Evolutionary conservation across 148 eudicot species (phyloP).

Genomic region (Spergularia marina): DNA sequence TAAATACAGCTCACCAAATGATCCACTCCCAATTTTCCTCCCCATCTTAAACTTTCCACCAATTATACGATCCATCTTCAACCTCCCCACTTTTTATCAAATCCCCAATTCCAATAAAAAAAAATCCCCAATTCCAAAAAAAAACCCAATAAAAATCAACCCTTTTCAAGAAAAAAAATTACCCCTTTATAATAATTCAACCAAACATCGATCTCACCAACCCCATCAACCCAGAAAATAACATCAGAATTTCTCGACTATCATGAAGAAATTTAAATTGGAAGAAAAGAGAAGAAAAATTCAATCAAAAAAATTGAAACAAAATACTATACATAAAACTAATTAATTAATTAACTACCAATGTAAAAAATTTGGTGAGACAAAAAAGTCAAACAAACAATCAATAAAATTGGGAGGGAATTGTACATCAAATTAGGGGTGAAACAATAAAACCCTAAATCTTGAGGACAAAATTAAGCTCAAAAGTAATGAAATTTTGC

Average conservation of each 20-base stretch:
- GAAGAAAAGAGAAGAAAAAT: constrained; percentile 8
- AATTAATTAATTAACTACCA: neutral
- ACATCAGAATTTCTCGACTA: neutral
- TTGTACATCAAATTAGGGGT: constrained; percentile 12
- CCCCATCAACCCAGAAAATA: constrained; percentile 9
- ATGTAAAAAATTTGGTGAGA: no score
- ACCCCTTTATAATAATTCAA: constrained; percentile 10
- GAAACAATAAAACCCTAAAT: constrained; percentile 30
- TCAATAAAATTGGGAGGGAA: no score
- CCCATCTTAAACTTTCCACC: constrained; percentile 81
- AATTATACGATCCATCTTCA: constrained; percentile 68
- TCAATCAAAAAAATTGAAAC: constrained; percentile 14
- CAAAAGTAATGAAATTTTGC: neutral
- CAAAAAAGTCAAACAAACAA: no score
- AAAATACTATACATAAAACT: constrained; percentile 21
- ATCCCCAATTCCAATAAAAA: constrained; percentile 11
- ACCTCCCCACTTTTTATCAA: neutral
- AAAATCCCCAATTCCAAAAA: constrained; percentile 13
- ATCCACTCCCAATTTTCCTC: constrained; percentile 88
- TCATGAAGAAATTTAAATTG: neutral
- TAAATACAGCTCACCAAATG: constrained; percentile 88
- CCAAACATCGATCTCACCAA: constrained; percentile 18
- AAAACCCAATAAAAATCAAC: constrained; percentile 13
- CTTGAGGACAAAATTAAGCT: neutral
- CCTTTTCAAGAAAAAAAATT: constrained; percentile 20